Percentiles rank a stretch among this genome's conserved stretches.
Conservation (phyloP, 805 yeast genomes). For the Wilhelminamyces savonicus region DNA sequence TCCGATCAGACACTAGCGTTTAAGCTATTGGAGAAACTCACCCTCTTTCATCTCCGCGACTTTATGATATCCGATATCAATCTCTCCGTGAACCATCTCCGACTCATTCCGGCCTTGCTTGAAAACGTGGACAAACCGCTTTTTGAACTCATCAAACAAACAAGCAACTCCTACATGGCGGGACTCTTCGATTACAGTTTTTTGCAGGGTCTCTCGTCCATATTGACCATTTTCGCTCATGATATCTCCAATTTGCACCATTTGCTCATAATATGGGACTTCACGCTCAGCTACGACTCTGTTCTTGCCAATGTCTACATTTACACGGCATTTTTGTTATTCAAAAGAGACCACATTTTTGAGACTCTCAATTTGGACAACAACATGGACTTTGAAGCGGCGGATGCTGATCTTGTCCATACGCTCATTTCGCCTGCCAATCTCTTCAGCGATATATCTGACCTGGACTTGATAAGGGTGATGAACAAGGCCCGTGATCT, state of each 20-base stretch:
- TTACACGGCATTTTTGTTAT: conserved; percentile 50
- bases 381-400: conserved; percentile 4
- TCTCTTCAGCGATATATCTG: conserved; percentile 22
- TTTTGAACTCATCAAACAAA: conserved; percentile 36
- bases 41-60: conserved; percentile 67
- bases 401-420: conserved; percentile 30
- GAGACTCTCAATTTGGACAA: conserved; percentile 8
- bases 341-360: conserved; percentile 40
- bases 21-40: conserved; percentile 45
- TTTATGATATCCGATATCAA: conserved; percentile 71
- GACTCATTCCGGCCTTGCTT: conserved; percentile 59
- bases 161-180: conserved; percentile 18
- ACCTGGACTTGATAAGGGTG: conserved; percentile 19
- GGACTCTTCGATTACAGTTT: conserved; percentile 29
- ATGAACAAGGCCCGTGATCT: conserved; percentile 19
- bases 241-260: conserved; percentile 46
- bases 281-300: conserved; percentile 50
- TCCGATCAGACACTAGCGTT: conserved; percentile 27
- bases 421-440: conserved; percentile 25
- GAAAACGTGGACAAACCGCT: conserved; percentile 40
- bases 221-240: conserved; percentile 76
- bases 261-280: conserved; percentile 63
- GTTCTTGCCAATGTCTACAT: conserved; percentile 51
- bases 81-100: conserved; percentile 59
- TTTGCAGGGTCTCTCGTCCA: conserved; percentile 62